A percentile compares a stretch with the other conserved stretches of the same genome.
phyloP scores from a whole-genome alignment of 2,329 filamentous ascomycete genomes.

The Capronia americana region DNA sequence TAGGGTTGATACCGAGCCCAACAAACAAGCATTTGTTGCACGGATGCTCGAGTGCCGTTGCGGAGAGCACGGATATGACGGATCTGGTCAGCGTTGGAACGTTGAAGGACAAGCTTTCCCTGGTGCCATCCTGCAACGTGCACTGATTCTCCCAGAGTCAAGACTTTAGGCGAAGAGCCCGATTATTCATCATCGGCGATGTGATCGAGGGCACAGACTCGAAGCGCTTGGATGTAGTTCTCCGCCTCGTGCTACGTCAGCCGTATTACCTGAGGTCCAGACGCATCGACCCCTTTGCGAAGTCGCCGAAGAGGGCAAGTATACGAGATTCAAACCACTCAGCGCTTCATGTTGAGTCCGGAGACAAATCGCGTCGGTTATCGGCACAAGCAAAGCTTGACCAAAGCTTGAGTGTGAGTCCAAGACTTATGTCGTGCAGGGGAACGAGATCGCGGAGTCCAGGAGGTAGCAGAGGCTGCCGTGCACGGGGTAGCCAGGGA shows the following conservation, averaged over 20 bases:
- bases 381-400: slow-evolving; percentile 49
- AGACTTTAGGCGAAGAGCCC: neutral
- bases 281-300: neutral
- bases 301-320: neutral
- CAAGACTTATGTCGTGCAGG: slow-evolving; percentile 20
- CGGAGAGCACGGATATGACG: neutral
- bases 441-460: slow-evolving; percentile 14
- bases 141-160: neutral
- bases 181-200: neutral
- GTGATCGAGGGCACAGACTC: neutral
- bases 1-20: neutral
- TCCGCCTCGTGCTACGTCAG: neutral
- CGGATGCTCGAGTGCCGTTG: slow-evolving; percentile 3
- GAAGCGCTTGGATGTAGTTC: neutral
- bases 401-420: slow-evolving; percentile 46
- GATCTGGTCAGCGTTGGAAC: neutral
- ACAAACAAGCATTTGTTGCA: slow-evolving; percentile 4
- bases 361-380: slow-evolving; percentile 24
- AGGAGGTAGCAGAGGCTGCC: slow-evolving; percentile 2
- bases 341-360: slow-evolving; percentile 35
- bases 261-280: neutral
- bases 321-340: slow-evolving; percentile 39
- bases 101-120: neutral
- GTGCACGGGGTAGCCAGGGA: slow-evolving; percentile 13
- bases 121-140: neutral